Evolutionary conservation across 805 yeast species (phyloP).

Genomic region (Saturnispora zaruensis): DNA sequence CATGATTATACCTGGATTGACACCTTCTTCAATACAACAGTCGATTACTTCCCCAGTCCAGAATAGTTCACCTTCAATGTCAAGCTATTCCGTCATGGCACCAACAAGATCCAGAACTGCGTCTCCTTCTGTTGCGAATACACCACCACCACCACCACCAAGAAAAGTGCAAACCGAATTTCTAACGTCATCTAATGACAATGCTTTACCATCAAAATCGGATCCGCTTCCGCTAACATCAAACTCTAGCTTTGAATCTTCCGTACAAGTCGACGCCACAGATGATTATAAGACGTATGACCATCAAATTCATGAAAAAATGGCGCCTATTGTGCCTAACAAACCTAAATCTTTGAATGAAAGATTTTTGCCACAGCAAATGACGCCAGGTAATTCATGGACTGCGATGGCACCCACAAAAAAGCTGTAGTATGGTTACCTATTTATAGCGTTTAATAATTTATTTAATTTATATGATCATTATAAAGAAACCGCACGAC

Average conservation of each 20-base stretch:
- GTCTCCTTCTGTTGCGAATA: constrained; percentile 17
- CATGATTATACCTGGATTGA: constrained; percentile 20
- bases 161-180: constrained; percentile 10
- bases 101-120: constrained; percentile 26
- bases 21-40: constrained; percentile 14
- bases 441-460: neutral
- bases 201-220: neutral
- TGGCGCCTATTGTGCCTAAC: constrained; percentile 27
- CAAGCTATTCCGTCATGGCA: constrained; percentile 20
- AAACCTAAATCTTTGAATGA: constrained; percentile 23
- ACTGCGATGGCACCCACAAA: constrained; percentile 28
- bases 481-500: neutral
- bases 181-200: constrained; percentile 7
- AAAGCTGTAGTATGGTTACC: constrained; percentile 11
- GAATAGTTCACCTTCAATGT: neutral
- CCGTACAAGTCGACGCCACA: neutral
- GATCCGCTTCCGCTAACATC: neutral
- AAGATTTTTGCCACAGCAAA: constrained; percentile 9
- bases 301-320: constrained; percentile 10
- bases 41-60: constrained; percentile 8
- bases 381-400: constrained; percentile 16
- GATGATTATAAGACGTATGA: neutral
- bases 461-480: neutral
- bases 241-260: neutral
- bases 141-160: constrained; percentile 25